Conservation (phyloP, 1,284 basidiomycete species). For the Cutaneotrichosporon sp. region DNA sequence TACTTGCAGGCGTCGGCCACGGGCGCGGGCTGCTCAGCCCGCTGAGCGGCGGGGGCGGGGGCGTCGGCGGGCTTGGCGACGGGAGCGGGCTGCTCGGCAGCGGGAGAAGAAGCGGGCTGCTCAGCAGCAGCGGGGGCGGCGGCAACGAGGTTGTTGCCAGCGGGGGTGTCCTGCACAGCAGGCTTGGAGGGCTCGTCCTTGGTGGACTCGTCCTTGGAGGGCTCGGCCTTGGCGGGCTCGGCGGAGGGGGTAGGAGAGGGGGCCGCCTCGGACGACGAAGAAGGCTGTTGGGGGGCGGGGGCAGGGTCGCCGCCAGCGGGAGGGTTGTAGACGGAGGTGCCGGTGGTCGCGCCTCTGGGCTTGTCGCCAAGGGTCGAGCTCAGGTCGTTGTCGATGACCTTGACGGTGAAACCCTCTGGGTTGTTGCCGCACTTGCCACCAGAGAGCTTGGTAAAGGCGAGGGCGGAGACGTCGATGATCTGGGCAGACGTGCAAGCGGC, state of each 20-base stretch:
- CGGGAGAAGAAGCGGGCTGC: background rate
- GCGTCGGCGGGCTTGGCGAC: background rate
- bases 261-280: constrained; percentile 1
- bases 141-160: background rate
- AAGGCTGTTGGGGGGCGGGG: background rate
- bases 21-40: too few relatives aligned
- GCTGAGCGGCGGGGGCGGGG: too few relatives aligned
- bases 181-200: background rate
- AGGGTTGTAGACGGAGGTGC: constrained; percentile 5
- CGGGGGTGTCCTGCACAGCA: background rate
- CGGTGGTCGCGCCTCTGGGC: background rate
- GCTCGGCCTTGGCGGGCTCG: background rate
- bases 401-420: constrained; percentile 33
- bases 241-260: constrained; percentile 7
- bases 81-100: background rate
- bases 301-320: background rate
- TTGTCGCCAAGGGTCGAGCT: background rate
- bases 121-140: background rate
- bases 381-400: constrained; percentile 32
- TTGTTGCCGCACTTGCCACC: constrained; percentile 32
- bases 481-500: constrained; percentile 26
- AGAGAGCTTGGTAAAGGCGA: constrained; percentile 20
- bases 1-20: constrained; percentile 24
- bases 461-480: constrained; percentile 40
- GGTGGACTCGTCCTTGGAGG: background rate